Percentiles rank a stretch among this genome's conserved stretches.
Evolutionary conservation across 2,329 filamentous ascomycete genomes (phyloP).

Genomic region (Metarhizium robertsii): DNA sequence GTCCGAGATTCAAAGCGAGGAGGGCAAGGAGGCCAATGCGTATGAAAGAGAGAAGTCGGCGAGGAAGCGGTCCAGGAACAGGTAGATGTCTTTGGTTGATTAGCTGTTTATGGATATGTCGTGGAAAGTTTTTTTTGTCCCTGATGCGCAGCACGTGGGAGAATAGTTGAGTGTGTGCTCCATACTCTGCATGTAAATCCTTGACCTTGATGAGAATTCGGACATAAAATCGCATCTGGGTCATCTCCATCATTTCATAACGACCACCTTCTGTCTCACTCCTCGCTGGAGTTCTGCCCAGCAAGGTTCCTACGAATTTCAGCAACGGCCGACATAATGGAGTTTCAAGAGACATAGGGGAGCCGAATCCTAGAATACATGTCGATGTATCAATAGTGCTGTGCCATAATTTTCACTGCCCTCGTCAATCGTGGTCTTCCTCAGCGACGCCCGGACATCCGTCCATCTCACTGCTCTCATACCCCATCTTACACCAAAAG

Average conservation of each 20-base stretch:
- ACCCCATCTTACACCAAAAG: constrained; percentile 90
- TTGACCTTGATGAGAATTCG: too few relatives aligned
- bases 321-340: too few relatives aligned
- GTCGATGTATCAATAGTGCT: too few relatives aligned
- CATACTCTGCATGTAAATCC: background rate
- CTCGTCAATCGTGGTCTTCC: constrained; percentile 60
- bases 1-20: constrained; percentile 91
- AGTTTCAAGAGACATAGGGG: too few relatives aligned
- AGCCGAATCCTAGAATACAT: too few relatives aligned
- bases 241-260: too few relatives aligned
- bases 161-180: background rate
- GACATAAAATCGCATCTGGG: too few relatives aligned
- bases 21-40: constrained; percentile 74
- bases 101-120: background rate
- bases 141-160: background rate
- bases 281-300: too few relatives aligned
- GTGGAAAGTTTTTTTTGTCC: background rate
- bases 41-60: constrained; percentile 81
- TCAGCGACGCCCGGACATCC: constrained; percentile 83
- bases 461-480: constrained; percentile 65
- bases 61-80: constrained; percentile 56
- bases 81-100: constrained; percentile 13
- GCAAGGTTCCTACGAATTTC: too few relatives aligned
- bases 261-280: too few relatives aligned
- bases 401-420: too few relatives aligned